Evolutionary conservation across 768 basidiomycete species (phyloP), one percentile per base, ranked within the genome.

Genomic region (Kwoniella sp.): DNA sequence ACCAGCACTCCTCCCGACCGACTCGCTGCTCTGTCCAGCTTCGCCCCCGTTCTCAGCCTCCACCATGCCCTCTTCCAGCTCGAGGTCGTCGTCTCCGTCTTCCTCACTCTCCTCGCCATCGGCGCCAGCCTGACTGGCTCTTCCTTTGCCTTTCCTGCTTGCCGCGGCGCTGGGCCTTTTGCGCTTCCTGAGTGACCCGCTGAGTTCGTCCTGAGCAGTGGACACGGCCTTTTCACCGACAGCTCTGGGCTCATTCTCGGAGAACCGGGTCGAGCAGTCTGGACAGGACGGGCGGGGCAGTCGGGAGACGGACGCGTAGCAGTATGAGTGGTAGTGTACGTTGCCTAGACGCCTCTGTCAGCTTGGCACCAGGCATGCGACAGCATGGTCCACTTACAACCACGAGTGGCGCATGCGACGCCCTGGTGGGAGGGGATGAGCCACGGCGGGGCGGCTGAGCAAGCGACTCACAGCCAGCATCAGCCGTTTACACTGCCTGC

Each of bases 211-310:
- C 32, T 67, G 56, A 2, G 31, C 49, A 11, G 38, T 34, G 0
- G 53, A 31, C 7, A 65, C 63, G 0, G 71, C 54, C 37, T 61
- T 62, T 44, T 73, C 71, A 6, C 71, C 71, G 11, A 73, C 50
- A 5, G 57, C 57, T 25, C 42, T 55, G 2, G 57, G 55, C 7
- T 45, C 34, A 9, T 27, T 7, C 7, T 51, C 53, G 6, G 32
- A 41, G 49, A 64, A 65, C 17, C 53, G 37, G 3, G 20, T 37
- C 14, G 54, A 41, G 51, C 71, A 73, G 10, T 26, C 31, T 29
- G 56, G 60, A 54, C 71, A 73, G 27, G 39, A 23, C 1, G 54
- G 45, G 32, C 51, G 29, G 5, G 49, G 50, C 2, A 44, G 50
- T 19, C 51, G 44, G 9, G 41, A 14, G 17, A 66, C 25, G 3